A percentile compares a stretch with the other conserved stretches of the same genome.
Evolutionary conservation across 2,329 filamentous ascomycete genomes (phyloP).

Genomic region (Ceratocystis diversiconidia): DNA sequence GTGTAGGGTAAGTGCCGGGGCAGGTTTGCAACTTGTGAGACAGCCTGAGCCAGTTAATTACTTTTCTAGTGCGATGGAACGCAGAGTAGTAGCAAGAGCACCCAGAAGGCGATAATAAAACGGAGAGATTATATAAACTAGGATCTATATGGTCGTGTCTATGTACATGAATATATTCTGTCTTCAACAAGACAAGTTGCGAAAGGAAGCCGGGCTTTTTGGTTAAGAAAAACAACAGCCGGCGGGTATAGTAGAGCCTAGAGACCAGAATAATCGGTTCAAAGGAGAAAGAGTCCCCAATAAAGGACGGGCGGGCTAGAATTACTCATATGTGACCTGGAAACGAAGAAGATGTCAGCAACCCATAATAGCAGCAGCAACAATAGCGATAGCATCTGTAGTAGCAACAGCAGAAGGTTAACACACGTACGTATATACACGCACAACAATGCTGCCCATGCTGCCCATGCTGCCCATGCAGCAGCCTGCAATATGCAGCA

Average conservation of each 20-base stretch:
- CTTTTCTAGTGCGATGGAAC: background rate
- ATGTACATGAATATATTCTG: conserved; percentile 5
- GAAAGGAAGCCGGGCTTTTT: background rate
- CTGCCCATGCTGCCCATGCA: background rate
- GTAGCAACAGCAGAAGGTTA: background rate
- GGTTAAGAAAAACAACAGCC: too few species aligned
- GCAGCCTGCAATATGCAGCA: too few species aligned
- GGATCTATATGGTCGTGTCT: conserved; percentile 1
- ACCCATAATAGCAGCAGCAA: background rate
- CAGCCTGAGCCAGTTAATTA: too few species aligned
- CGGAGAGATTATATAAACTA: background rate
- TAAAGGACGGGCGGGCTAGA: background rate
- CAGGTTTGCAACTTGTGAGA: too few species aligned
- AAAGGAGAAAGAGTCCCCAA: background rate
- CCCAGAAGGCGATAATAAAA: background rate
- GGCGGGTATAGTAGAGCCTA: background rate
- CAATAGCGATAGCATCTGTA: background rate
- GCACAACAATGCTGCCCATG: background rate
- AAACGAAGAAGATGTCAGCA: background rate
- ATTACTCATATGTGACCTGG: background rate
- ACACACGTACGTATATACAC: background rate
- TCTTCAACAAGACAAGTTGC: background rate
- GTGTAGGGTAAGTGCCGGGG: background rate
- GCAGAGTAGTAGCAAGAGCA: background rate
- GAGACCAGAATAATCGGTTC: background rate